Evolutionary conservation across 768 basidiomycete genomes (phyloP).

Genomic region (Tulasnella sp.): DNA sequence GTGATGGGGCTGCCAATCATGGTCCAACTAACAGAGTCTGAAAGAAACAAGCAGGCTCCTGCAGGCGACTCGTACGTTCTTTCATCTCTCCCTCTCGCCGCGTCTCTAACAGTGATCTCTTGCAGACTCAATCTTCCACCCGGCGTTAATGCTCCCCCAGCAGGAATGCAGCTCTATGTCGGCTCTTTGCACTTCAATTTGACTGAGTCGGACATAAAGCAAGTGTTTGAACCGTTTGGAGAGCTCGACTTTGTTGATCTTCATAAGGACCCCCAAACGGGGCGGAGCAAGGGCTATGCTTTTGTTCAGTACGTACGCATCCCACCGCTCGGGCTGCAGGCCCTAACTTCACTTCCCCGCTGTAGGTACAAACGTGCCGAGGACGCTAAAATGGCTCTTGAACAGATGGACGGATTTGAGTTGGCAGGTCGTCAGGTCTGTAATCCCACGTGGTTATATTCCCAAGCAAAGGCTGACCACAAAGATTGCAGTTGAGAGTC

Average conservation of each 20-base stretch:
- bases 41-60: slow-evolving; percentile 73
- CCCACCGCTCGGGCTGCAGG: background rate
- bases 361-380: slow-evolving; percentile 81
- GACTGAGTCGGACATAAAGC: slow-evolving; percentile 93
- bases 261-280: slow-evolving; percentile 90
- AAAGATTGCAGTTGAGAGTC: slow-evolving; percentile 62
- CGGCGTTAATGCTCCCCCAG: slow-evolving; percentile 71
- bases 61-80: slow-evolving; percentile 75
- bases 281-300: slow-evolving; percentile 94
- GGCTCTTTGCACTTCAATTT: slow-evolving; percentile 96
- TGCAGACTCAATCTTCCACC: slow-evolving; percentile 73
- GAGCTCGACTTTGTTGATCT: slow-evolving; percentile 98
- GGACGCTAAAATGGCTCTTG: slow-evolving; percentile 93
- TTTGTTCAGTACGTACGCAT: slow-evolving; percentile 78
- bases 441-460: slow-evolving; percentile 32
- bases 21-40: slow-evolving; percentile 95
- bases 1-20: slow-evolving; percentile 98
- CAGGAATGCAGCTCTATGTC: slow-evolving; percentile 92
- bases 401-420: slow-evolving; percentile 99
- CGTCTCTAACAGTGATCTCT: slow-evolving; percentile 23
- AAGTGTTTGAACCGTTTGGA: slow-evolving; percentile 99
- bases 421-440: slow-evolving; percentile 88
- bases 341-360: slow-evolving; percentile 16
- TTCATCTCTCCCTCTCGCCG: slow-evolving; percentile 26
- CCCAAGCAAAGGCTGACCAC: background rate